Conservation (phyloP, 1,284 basidiomycete species). For the Puccinia horiana region DNA sequence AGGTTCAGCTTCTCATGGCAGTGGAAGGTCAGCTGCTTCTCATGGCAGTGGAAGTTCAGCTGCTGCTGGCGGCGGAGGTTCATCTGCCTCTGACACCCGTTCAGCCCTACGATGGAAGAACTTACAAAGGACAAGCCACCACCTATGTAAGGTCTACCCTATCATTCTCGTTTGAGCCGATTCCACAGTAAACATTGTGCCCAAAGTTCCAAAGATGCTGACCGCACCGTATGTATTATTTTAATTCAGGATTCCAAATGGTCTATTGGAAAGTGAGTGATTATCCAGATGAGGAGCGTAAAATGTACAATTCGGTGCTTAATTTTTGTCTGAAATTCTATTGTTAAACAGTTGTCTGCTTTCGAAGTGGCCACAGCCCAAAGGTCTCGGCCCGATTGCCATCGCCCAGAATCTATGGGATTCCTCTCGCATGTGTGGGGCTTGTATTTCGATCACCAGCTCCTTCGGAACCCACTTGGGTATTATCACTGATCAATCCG, state of each 20-base stretch:
- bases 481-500: not conserved
- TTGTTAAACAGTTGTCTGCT: slow-evolving; percentile 40
- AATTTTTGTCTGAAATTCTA: too few relatives aligned
- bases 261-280: too few relatives aligned
- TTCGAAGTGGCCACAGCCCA: slow-evolving; percentile 21
- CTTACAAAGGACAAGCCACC: slow-evolving; percentile 1
- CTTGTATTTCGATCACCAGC: slow-evolving; percentile 32
- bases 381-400: slow-evolving; percentile 9
- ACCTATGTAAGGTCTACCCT: not conserved
- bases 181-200: not conserved
- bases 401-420: slow-evolving; percentile 29
- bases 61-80: not conserved
- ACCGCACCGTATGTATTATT: not conserved
- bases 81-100: not conserved
- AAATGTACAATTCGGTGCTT: too few relatives aligned
- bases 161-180: not conserved
- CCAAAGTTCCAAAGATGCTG: not conserved
- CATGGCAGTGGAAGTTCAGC: not conserved
- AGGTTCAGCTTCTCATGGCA: not conserved
- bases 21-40: not conserved
- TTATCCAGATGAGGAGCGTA: too few relatives aligned
- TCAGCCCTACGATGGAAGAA: slow-evolving; percentile 10
- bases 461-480: not conserved
- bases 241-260: not conserved
- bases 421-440: slow-evolving; percentile 2